Evolutionary conservation across 768 basidiomycete genomes (phyloP).

Genomic region (Lactifluus hygrophoroides): DNA sequence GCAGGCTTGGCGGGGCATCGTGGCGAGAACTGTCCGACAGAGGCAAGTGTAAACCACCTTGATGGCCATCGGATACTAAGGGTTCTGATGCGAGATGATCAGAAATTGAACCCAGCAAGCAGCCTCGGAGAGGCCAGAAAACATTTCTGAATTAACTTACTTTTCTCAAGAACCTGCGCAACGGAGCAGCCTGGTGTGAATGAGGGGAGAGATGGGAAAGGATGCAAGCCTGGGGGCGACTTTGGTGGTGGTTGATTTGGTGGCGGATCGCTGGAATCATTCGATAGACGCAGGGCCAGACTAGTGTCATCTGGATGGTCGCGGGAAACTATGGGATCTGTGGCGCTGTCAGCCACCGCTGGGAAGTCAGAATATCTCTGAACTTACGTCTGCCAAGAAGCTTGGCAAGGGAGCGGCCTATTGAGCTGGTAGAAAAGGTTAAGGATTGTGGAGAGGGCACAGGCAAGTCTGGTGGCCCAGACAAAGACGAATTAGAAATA

Average conservation of each 20-base stretch:
- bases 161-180: background rate
- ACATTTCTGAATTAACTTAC: background rate
- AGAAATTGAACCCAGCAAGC: background rate
- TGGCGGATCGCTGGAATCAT: too few species aligned
- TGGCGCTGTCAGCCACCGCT: too few species aligned
- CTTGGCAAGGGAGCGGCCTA: background rate
- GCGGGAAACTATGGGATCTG: too few species aligned
- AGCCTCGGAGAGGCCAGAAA: background rate
- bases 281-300: too few species aligned
- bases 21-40: background rate
- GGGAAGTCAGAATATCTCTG: too few species aligned
- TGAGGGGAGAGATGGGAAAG: too few species aligned
- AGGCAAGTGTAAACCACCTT: background rate
- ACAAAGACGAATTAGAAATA: too few species aligned
- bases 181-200: background rate
- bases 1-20: background rate
- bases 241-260: too few species aligned
- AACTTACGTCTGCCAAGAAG: background rate
- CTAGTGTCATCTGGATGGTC: too few species aligned
- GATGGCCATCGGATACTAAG: background rate
- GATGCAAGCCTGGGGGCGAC: too few species aligned
- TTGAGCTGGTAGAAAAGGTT: background rate
- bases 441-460: too few species aligned
- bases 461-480: too few species aligned
- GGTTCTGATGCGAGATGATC: background rate